Evolutionary conservation across 208 protist genomes (phyloP).

Genomic region (Trypanosoma vivax): DNA sequence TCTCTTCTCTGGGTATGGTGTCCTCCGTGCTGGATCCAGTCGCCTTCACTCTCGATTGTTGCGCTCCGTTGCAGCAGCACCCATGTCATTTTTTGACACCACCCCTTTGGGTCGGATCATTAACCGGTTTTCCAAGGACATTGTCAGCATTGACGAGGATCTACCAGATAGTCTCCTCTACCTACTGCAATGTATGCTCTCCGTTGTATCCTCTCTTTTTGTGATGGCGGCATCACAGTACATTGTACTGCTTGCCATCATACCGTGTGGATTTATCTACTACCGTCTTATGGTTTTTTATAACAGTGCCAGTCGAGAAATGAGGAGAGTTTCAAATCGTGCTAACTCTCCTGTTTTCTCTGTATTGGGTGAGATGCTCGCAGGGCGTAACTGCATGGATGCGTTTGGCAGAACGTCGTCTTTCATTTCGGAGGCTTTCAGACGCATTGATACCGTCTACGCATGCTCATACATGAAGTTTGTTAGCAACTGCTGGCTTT

Average conservation of each 20-base stretch:
- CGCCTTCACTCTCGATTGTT: slow-evolving; percentile 54
- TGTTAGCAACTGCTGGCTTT: slow-evolving; percentile 83
- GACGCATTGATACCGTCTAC: slow-evolving; percentile 49
- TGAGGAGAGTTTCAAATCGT: slow-evolving; percentile 83
- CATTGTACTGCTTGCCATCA: slow-evolving; percentile 33
- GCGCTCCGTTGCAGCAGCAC: slow-evolving; percentile 34
- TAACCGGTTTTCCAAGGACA: slow-evolving; percentile 93
- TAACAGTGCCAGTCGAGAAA: slow-evolving; percentile 72
- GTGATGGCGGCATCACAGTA: slow-evolving; percentile 45
- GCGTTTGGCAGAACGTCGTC: slow-evolving; percentile 41
- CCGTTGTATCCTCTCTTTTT: slow-evolving; percentile 40
- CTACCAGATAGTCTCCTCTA: slow-evolving; percentile 54
- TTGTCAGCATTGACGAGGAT: slow-evolving; percentile 63
- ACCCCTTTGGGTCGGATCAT: slow-evolving; percentile 92
- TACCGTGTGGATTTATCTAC: slow-evolving; percentile 42
- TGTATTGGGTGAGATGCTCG: slow-evolving; percentile 88
- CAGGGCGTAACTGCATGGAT: slow-evolving; percentile 80
- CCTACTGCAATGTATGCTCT: slow-evolving; percentile 49
- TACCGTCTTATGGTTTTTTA: slow-evolving; percentile 90
- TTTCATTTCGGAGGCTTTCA: slow-evolving; percentile 27
- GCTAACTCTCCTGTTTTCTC: slow-evolving; percentile 90
- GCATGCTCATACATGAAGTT: slow-evolving; percentile 42
- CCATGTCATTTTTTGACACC: slow-evolving; percentile 91
- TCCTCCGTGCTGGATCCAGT: slow-evolving; percentile 27
- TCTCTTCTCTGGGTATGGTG: slow-evolving; percentile 20